These are phyloP conservation scores for Gigaspora rosea DNA, from an alignment of 192 early-diverging fungal genomes.

Conservation along the genomic window DNA sequence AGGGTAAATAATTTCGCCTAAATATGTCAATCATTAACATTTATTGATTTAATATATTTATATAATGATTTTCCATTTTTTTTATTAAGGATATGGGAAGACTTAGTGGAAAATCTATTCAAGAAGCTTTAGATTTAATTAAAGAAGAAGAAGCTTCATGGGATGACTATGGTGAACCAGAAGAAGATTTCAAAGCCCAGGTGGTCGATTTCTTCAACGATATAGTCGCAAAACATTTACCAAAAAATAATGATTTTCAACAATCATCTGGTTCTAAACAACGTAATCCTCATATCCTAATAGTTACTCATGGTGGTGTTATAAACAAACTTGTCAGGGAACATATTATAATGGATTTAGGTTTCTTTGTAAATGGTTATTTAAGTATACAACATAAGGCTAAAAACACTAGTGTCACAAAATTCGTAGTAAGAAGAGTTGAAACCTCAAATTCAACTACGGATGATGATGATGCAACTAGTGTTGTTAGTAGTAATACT, in stretches of 20 bases:
- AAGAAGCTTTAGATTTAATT: conserved; percentile 21
- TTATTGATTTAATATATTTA: not conserved
- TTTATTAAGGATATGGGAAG: conserved; percentile 21
- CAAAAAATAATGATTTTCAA: not conserved
- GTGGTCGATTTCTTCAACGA: conserved; percentile 26
- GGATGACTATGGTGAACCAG: conserved; percentile 31
- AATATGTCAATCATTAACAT: not conserved
- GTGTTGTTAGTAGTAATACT: conserved; percentile 5
- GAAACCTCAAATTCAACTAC: not conserved
- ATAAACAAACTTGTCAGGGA: conserved; percentile 26
- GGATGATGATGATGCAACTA: conserved; percentile 18
- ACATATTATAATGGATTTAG: conserved; percentile 21
- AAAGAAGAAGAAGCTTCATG: conserved; percentile 24
- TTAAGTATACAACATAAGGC: conserved; percentile 29
- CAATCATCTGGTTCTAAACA: not conserved
- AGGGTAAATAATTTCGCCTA: not conserved
- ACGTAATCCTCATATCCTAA: conserved; percentile 13
- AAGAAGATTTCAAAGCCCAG: conserved; percentile 15
- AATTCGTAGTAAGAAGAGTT: conserved; percentile 7
- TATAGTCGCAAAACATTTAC: conserved; percentile 16
- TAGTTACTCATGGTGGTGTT: conserved; percentile 27
- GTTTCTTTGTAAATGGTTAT: conserved; percentile 29
- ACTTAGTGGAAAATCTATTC: conserved; percentile 16
- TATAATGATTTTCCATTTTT: not conserved
- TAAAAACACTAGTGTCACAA: conserved; percentile 24